Conservation (phyloP, 257 asterid species). For the Forsythia viridissima region DNA sequence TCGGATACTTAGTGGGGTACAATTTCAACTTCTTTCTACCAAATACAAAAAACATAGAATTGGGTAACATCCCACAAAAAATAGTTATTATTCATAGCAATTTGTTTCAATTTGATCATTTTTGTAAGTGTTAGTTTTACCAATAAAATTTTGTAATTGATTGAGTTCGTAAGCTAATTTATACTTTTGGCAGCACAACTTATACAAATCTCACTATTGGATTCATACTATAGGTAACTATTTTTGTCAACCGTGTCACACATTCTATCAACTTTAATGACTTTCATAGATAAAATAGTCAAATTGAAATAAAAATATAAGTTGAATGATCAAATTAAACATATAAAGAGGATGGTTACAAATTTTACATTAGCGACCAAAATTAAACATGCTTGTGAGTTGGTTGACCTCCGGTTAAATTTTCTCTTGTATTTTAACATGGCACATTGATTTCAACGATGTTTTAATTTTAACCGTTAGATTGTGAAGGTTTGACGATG, state of each 20-base stretch:
- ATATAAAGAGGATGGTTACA: too few species aligned
- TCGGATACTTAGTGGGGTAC: too few species aligned
- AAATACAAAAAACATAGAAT: too few species aligned
- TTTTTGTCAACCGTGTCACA: neutral
- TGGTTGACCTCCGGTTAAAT: neutral
- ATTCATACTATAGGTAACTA: neutral
- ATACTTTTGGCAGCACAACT: neutral
- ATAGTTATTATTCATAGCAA: too few species aligned
- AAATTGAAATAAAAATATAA: neutral
- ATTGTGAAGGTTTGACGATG: neutral
- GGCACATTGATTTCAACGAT: conserved; percentile 25
- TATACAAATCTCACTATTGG: neutral
- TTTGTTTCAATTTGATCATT: neutral
- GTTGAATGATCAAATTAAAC: neutral
- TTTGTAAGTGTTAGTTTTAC: too few species aligned
- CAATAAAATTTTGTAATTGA: too few species aligned
- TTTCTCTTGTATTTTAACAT: neutral
- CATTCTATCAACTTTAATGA: neutral
- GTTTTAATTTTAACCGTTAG: conserved; percentile 28
- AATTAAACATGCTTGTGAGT: neutral
- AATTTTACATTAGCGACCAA: neutral
- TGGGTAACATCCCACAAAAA: too few species aligned
- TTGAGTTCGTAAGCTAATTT: too few species aligned
- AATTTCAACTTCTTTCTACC: too few species aligned
- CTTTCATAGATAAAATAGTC: too few species aligned